Percentiles rank a stretch among this genome's conserved stretches.
phyloP scores from a whole-genome alignment of 495 filamentous ascomycete species.

The Aspergillus taichungensis region DNA sequence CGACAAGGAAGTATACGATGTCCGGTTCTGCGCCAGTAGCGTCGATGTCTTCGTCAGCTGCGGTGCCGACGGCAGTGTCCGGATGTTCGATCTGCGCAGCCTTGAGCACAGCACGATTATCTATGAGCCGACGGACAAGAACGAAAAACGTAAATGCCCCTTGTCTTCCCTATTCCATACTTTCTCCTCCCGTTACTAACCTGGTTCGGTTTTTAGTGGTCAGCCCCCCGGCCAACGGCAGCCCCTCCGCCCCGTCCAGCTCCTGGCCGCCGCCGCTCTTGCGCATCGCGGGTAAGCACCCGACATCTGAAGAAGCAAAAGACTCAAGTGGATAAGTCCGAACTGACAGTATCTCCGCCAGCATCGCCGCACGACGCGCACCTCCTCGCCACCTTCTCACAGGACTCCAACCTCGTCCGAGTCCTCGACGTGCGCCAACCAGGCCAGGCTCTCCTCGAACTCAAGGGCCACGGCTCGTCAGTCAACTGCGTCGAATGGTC shows the following conservation, averaged over 20 bases:
- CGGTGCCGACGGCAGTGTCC: constrained; percentile 93
- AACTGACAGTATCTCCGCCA: constrained; percentile 3
- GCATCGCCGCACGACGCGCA: constrained; percentile 95
- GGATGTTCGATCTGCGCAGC: constrained; percentile 97
- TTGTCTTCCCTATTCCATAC: neutral
- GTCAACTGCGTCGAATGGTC: constrained; percentile 96
- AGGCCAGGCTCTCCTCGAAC: constrained; percentile 86
- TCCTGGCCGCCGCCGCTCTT: constrained; percentile 76
- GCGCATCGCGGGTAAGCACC: constrained; percentile 57
- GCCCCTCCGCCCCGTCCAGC: constrained; percentile 60
- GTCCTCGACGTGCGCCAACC: constrained; percentile 97
- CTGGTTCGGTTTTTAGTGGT: constrained; percentile 15
- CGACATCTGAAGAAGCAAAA: neutral
- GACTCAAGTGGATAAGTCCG: constrained; percentile 7
- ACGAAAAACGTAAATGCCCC: constrained; percentile 59
- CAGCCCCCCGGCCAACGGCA: constrained; percentile 48
- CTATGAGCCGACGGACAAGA: constrained; percentile 89
- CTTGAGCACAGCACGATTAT: constrained; percentile 98
- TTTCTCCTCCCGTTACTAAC: neutral
- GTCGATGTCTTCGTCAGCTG: constrained; percentile 97
- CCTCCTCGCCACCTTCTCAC: constrained; percentile 90
- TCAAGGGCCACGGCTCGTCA: constrained; percentile 80
- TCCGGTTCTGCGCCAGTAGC: constrained; percentile 92
- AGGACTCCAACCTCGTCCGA: constrained; percentile 85
- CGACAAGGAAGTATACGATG: constrained; percentile 98